Conservation (phyloP, 495 filamentous ascomycete species). For the Tuber magnatum region DNA sequence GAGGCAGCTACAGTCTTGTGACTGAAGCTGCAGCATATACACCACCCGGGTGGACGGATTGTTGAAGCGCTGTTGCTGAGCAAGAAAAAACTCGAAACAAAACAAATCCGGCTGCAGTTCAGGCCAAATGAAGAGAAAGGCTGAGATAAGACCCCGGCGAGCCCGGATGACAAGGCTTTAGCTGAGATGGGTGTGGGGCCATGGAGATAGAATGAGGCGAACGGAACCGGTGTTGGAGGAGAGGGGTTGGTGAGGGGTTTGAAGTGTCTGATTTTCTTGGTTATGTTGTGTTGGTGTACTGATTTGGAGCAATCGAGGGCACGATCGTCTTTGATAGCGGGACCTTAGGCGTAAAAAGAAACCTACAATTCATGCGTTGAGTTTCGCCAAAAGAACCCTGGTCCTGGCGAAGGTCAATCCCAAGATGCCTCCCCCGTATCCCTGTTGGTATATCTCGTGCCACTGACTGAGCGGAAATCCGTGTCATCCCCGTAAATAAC, state of each 20-base stretch:
- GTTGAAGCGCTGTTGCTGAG: constrained; percentile 25
- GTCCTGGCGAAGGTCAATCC: constrained; percentile 34
- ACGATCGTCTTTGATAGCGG: constrained; percentile 39
- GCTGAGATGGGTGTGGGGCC: constrained; percentile 39
- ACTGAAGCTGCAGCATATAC: constrained; percentile 37
- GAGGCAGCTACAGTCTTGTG: constrained; percentile 41
- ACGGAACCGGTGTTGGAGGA: constrained; percentile 34
- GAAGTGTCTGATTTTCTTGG: constrained; percentile 37
- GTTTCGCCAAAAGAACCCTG: constrained; percentile 33
- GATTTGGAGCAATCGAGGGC: constrained; percentile 34
- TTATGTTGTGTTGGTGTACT: constrained; percentile 38
- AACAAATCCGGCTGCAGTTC: constrained; percentile 31
- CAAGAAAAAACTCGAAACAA: constrained; percentile 32
- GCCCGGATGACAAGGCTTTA: constrained; percentile 30
- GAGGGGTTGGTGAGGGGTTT: constrained; percentile 39
- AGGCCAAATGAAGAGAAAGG: constrained; percentile 27
- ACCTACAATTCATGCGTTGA: constrained; percentile 39
- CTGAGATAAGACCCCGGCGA: constrained; percentile 38
- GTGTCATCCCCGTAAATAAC: constrained; percentile 38
- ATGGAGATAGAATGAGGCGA: constrained; percentile 34
- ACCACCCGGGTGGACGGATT: constrained; percentile 25
- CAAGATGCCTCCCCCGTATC: constrained; percentile 31
- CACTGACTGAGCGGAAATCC: constrained; percentile 31
- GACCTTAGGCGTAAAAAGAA: constrained; percentile 38
- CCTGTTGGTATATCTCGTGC: constrained; percentile 41